Percentiles rank a stretch among this genome's conserved stretches.
These are phyloP conservation scores for Plasmodium inui DNA, from an alignment of 169 alveolate genomes.

Conservation along the genomic window DNA sequence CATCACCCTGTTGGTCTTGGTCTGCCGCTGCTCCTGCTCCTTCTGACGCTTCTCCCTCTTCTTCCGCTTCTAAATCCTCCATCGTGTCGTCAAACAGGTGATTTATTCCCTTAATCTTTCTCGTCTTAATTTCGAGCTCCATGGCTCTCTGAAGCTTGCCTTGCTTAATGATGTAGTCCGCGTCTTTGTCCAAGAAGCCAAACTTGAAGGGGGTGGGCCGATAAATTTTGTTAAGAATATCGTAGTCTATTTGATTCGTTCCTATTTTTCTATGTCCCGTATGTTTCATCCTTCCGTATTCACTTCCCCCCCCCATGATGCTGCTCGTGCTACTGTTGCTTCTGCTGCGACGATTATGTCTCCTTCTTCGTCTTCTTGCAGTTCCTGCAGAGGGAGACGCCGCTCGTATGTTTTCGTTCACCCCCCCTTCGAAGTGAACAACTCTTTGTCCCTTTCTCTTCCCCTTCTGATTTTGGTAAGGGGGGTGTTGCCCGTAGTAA, in stretches of 20 bases:
- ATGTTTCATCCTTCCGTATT: background rate
- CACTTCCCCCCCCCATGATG: background rate
- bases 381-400: background rate
- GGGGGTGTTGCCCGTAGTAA: background rate
- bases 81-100: conserved; percentile 50
- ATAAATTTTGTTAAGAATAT: conserved; percentile 42
- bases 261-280: background rate
- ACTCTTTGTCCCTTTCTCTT: background rate
- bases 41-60: background rate
- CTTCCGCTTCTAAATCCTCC: conserved; percentile 8
- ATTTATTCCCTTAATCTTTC: conserved; percentile 67
- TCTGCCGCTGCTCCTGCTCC: background rate
- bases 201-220: conserved; percentile 64
- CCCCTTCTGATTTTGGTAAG: background rate
- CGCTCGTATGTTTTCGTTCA: background rate
- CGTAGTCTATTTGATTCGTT: conserved; percentile 34
- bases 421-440: background rate
- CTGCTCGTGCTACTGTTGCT: background rate
- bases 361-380: background rate
- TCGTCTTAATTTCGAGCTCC: conserved; percentile 73
- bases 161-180: conserved; percentile 70
- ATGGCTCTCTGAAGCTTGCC: conserved; percentile 67
- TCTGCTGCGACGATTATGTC: background rate
- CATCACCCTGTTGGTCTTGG: too few species aligned
- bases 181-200: conserved; percentile 62